These are phyloP conservation scores for Spathaspora girioi DNA, from an alignment of 805 yeast species.

Conservation along the genomic window DNA sequence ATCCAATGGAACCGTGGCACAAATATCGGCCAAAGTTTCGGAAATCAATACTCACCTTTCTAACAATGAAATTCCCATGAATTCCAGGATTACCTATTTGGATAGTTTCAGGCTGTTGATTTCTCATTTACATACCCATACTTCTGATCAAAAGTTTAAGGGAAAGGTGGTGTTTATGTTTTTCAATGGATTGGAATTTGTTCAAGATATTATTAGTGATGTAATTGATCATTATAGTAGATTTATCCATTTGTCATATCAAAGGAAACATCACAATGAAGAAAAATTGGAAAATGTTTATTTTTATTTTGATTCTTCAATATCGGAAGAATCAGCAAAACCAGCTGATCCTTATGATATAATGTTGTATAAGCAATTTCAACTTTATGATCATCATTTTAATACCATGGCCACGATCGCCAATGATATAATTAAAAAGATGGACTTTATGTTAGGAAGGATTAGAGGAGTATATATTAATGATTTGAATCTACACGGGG, in stretches of 20 bases:
- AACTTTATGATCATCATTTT: conserved; percentile 12
- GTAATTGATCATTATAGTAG: conserved; percentile 23
- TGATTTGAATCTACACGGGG: conserved; percentile 27
- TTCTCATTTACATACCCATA: conserved; percentile 10
- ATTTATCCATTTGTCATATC: neutral
- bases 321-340: conserved; percentile 9
- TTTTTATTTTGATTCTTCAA: conserved; percentile 31
- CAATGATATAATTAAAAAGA: conserved; percentile 32
- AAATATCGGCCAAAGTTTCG: conserved; percentile 23
- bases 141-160: conserved; percentile 10
- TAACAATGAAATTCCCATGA: conserved; percentile 17
- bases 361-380: neutral
- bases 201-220: conserved; percentile 28
- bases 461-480: conserved; percentile 30
- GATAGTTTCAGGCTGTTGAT: conserved; percentile 19
- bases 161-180: conserved; percentile 37
- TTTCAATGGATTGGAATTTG: conserved; percentile 29
- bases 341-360: conserved; percentile 6
- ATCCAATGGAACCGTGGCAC: conserved; percentile 30
- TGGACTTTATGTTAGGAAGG: conserved; percentile 28
- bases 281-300: conserved; percentile 22
- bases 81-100: conserved; percentile 22
- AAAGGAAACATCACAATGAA: neutral
- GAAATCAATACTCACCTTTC: conserved; percentile 17
- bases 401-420: conserved; percentile 26